phyloP scores from a whole-genome alignment of 345 rosid genomes.

The Boechera divaricarpa region DNA sequence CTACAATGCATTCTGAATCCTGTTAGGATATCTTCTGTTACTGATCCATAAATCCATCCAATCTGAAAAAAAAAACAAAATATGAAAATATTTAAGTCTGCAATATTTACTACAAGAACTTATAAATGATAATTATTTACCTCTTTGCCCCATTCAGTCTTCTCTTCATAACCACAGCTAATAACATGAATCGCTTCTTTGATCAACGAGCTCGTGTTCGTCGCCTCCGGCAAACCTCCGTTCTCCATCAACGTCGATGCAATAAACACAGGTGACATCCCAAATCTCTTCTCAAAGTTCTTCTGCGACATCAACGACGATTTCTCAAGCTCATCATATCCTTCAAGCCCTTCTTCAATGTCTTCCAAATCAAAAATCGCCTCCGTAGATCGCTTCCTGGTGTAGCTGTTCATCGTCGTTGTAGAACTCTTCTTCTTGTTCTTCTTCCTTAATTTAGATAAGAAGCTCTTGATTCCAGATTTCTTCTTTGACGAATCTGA shows the following conservation, averaged over 20 bases:
- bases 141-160: slow-evolving; percentile 99
- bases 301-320: slow-evolving; percentile 96
- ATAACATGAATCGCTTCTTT: slow-evolving; percentile 99
- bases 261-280: slow-evolving; percentile 90
- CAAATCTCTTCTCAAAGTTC: slow-evolving; percentile 90
- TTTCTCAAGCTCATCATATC: slow-evolving; percentile 88
- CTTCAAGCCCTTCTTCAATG: slow-evolving; percentile 98
- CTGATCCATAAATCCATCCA: slow-evolving; percentile 96
- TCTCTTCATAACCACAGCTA: slow-evolving; percentile 91
- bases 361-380: slow-evolving; percentile 82
- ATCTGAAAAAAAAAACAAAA: slow-evolving; percentile 50
- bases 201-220: slow-evolving; percentile 67
- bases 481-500: slow-evolving; percentile 76
- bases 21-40: slow-evolving; percentile 88
- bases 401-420: slow-evolving; percentile 60
- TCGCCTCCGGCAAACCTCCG: slow-evolving; percentile 95
- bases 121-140: slow-evolving; percentile 30
- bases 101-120: not conserved
- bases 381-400: slow-evolving; percentile 59
- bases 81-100: too few relatives aligned
- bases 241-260: slow-evolving; percentile 94
- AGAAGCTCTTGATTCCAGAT: slow-evolving; percentile 57
- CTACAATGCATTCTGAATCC: slow-evolving; percentile 98
- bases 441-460: slow-evolving; percentile 57
- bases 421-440: slow-evolving; percentile 58